phyloP scores from a whole-genome alignment of 768 basidiomycete genomes.

The Tricholoma furcatifolium region DNA sequence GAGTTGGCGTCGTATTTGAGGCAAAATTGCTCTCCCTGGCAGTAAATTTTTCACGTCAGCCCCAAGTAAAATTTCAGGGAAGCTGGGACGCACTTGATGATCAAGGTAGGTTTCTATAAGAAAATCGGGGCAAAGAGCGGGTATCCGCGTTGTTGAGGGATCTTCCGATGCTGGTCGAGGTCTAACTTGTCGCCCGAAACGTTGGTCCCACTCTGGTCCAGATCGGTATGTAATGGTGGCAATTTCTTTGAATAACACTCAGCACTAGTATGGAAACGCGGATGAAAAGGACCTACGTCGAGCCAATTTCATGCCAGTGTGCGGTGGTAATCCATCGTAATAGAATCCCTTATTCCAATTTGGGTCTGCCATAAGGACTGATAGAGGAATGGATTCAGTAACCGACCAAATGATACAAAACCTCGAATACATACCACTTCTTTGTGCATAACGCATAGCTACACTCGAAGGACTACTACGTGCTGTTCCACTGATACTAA shows the following conservation, averaged over 20 bases:
- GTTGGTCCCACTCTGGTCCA: conserved; percentile 97
- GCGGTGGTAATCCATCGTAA: conserved; percentile 92
- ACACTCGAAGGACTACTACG: conserved; percentile 89
- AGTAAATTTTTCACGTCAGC: conserved; percentile 25
- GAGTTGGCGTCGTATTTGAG: conserved; percentile 99
- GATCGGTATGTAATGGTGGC: conserved; percentile 99
- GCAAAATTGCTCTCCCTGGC: conserved; percentile 91
- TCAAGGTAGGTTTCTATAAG: conserved; percentile 99
- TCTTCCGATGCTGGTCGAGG: conserved; percentile 35
- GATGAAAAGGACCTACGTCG: conserved; percentile 56
- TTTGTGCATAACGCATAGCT: conserved; percentile 94
- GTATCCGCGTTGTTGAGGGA: conserved; percentile 40
- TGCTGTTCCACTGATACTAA: conserved; percentile 94
- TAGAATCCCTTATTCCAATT: conserved; percentile 99
- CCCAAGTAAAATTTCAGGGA: conserved; percentile 37
- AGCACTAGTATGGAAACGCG: not conserved
- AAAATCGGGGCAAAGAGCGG: conserved; percentile 94
- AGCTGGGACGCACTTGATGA: conserved; percentile 79
- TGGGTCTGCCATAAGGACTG: conserved; percentile 99
- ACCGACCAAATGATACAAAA: not conserved
- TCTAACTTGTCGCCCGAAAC: conserved; percentile 84
- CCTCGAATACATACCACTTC: conserved; percentile 69
- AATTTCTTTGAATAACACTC: conserved; percentile 63
- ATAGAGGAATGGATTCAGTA: not conserved
- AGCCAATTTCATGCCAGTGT: conserved; percentile 98